Base-by-base conservation (phyloP, 1,139 yeast species). In the Lodderomyces beijingensis region DNA sequence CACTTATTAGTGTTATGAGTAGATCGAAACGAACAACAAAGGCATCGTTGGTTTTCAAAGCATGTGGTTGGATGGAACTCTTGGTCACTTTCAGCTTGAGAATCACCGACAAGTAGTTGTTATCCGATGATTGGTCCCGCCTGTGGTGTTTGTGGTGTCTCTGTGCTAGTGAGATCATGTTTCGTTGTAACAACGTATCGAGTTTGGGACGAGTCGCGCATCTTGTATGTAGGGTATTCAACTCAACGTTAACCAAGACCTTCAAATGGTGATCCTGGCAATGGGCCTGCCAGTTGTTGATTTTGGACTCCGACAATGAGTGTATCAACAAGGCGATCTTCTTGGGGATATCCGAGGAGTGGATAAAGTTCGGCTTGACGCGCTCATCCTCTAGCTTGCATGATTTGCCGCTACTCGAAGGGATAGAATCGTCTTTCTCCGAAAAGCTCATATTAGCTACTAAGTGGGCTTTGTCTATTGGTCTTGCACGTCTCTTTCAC, bases 351-450 rank as follows among this genome's bases (percentile, higher is more conserved):
- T 66, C 65, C 9, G 70, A 63, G 5, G 66, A 55, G 38, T 62
- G 62, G 18, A 67, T 47, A 37, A 65, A 61, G 43, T 64, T 65
- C 25, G 74, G 74, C 39, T 57, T 59, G 33, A 56, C 47, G 4
- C 25, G 18, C n/a, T 29, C 32, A 23, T 23, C n/a, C n/a, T n/a
- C n/a, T n/a, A n/a, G n/a, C n/a, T n/a, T n/a, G n/a, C n/a, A n/a
- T n/a, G n/a, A n/a, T n/a, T n/a, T n/a, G n/a, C n/a, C n/a, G n/a
- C n/a, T n/a, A n/a, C n/a, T n/a, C n/a, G n/a, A n/a, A n/a, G n/a
- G n/a, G n/a, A n/a, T n/a, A n/a, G n/a, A n/a, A n/a, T n/a, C n/a
- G n/a, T n/a, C n/a, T n/a, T n/a, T n/a, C n/a, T n/a, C n/a, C n/a
- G n/a, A n/a, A n/a, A n/a, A n/a, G n/a, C n/a, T n/a, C n/a, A n/a